Evolutionary conservation across 192 early-diverging fungal species (phyloP).

Genomic region (Coemansia sp.): DNA sequence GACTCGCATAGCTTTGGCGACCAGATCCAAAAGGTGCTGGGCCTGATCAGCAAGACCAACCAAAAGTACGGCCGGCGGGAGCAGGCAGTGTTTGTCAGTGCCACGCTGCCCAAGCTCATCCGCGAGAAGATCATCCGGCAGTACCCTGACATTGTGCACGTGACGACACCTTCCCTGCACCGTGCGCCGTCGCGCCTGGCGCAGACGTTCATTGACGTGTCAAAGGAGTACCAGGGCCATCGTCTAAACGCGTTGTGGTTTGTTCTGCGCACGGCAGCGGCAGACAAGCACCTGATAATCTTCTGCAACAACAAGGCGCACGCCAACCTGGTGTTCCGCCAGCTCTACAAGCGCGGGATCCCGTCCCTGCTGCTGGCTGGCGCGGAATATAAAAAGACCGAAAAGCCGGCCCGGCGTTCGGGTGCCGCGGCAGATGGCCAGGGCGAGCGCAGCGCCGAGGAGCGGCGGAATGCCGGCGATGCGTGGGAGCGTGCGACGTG

Average conservation of each 20-base stretch:
- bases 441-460: not conserved
- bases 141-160: conserved; percentile 57
- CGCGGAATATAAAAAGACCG: conserved; percentile 3
- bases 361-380: conserved; percentile 51
- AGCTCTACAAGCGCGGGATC: conserved; percentile 52
- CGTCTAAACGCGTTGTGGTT: conserved; percentile 63
- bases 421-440: not conserved
- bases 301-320: conserved; percentile 78
- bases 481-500: conserved; percentile 25
- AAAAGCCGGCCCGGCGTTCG: too few relatives aligned
- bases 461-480: conserved; percentile 2
- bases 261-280: conserved; percentile 61
- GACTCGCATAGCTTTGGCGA: conserved; percentile 66
- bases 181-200: conserved; percentile 63
- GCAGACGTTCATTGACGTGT: conserved; percentile 75
- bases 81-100: conserved; percentile 61
- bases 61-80: conserved; percentile 33
- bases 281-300: conserved; percentile 65
- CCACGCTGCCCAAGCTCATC: conserved; percentile 67
- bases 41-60: conserved; percentile 35
- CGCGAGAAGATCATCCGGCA: conserved; percentile 51
- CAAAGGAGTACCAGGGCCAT: conserved; percentile 59
- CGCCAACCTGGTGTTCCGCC: conserved; percentile 53
- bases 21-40: conserved; percentile 57
- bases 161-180: conserved; percentile 79